Base-by-base conservation (phyloP, 2,329 filamentous ascomycete genomes). In the Xylariales sp. region DNA sequence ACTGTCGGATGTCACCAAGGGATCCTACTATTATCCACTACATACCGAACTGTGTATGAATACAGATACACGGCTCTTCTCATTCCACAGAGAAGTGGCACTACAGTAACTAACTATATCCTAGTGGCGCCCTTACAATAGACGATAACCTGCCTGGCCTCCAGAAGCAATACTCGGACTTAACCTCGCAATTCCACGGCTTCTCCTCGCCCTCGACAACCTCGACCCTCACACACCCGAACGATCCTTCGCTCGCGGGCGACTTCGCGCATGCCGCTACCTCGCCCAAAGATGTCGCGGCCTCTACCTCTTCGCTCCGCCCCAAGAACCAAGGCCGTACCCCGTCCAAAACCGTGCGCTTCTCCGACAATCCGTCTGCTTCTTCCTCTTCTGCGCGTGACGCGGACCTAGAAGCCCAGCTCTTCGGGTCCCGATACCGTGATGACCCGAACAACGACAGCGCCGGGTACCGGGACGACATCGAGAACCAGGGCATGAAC, bases 131-230 rank as follows among this genome's bases (percentile, higher is more conserved):
- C 16, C 62, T 66, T 28, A 53, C 63, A 42, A 69, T 86, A 38
- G 66, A 68, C 56, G 82, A 88, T 51, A 78, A 86, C 53, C 74
- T 90, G 35, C 68, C 75, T 11, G 72, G 75, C 37, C 76, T 96
- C 18, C 80, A 82, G 58, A 74, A 79, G 49, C 88, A 95, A 64
- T 83, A 86, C 60, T 69, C 78, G 53, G 84, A 90, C 51, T 76
- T 96, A 15, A 84, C 80, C 33, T 74, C 82, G 11, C 88, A 95
- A 69, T 95, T 94, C 71, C 76, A 84, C 55, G 82, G 84, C 57
- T 74, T 78, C 62, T 63, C 76, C 45, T 67, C 70, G 24, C 64
- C 73, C 9, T 62, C 70, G 3, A 68, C 73, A 31, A 60, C 68
- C 36, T 63, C 67, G 7, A 77, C 74, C 9, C 67, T 81, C 40